Evolutionary conservation across 225 moss, liverwort and hornwort species (phyloP).

Genomic region (Antitrichia curtipendula): DNA sequence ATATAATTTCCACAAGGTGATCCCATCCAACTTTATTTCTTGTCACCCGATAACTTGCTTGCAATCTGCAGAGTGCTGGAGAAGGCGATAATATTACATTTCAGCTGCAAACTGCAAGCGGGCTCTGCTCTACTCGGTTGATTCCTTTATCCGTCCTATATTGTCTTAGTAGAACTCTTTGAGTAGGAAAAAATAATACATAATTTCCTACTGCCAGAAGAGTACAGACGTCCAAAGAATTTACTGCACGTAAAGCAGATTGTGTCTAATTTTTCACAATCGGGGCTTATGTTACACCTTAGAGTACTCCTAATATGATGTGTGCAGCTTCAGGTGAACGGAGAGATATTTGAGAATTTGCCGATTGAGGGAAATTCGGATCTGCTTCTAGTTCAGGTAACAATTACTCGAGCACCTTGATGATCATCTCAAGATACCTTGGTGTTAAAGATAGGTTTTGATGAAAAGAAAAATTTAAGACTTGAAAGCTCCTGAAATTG

Average conservation of each 20-base stretch:
- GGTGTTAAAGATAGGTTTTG: background rate
- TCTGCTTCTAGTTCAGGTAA: slow-evolving; percentile 43
- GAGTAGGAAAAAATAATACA: background rate
- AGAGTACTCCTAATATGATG: background rate
- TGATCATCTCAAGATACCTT: background rate
- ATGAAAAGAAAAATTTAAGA: background rate
- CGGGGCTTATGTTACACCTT: background rate
- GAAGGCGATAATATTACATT: slow-evolving; percentile 6
- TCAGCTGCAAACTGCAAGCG: slow-evolving; percentile 44
- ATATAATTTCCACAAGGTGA: background rate
- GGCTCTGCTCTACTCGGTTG: slow-evolving; percentile 41
- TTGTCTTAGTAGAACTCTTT: background rate
- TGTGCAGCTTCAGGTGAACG: slow-evolving; percentile 24
- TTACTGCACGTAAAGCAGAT: background rate
- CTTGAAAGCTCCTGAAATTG: background rate
- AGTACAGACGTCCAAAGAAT: background rate
- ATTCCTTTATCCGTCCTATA: background rate
- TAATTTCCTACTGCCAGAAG: background rate
- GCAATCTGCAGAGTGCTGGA: slow-evolving; percentile 3
- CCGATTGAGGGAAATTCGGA: slow-evolving; percentile 50
- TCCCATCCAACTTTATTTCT: background rate
- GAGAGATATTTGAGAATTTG: slow-evolving; percentile 44
- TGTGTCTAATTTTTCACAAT: background rate
- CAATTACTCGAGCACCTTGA: background rate
- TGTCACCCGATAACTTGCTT: background rate